Conservation (phyloP, 371 early-diverging fungal species). For the Coemansia sp. region DNA sequence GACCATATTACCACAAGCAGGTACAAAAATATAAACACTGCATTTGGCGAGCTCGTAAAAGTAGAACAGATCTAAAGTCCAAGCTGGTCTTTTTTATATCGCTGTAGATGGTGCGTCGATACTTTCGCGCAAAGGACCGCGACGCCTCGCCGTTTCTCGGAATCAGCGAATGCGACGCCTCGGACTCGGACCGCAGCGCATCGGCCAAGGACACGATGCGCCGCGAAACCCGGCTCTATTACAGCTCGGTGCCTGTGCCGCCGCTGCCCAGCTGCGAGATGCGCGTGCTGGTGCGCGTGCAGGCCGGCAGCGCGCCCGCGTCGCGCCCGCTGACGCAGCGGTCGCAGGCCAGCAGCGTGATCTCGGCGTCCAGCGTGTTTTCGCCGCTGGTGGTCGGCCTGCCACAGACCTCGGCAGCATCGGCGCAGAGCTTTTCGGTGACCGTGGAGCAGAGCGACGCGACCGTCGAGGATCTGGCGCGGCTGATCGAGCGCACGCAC, state of each 20-base stretch:
- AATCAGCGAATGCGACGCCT: conserved; percentile 9
- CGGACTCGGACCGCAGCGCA: not conserved
- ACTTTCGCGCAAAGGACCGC: conserved; percentile 1
- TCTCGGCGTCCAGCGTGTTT: conserved; percentile 2
- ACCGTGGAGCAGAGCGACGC: not conserved
- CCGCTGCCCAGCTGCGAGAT: conserved; percentile 6
- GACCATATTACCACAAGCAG: no score
- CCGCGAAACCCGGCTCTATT: conserved; percentile 7
- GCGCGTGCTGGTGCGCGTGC: conserved; percentile 7
- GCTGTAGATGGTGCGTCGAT: conserved; percentile 5
- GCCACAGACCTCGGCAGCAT: not conserved
- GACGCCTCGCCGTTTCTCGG: conserved; percentile 21
- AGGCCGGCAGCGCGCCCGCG: not conserved
- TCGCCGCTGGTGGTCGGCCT: conserved; percentile 13
- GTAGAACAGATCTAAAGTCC: no score
- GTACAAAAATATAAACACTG: no score
- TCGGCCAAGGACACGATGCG: conserved; percentile 4
- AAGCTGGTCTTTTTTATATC: no score
- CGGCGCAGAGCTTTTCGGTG: not conserved
- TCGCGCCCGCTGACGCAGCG: conserved; percentile 7
- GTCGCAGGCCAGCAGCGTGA: conserved; percentile 12
- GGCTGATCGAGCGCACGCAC: conserved; percentile 23
- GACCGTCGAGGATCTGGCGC: conserved; percentile 38
- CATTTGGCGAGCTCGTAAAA: no score
- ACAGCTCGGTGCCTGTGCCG: conserved; percentile 9